A percentile compares a stretch with the other conserved stretches of the same genome.
Evolutionary conservation across 2,329 filamentous ascomycete species (phyloP).

Genomic region (Pseudogymnoascus sp.): DNA sequence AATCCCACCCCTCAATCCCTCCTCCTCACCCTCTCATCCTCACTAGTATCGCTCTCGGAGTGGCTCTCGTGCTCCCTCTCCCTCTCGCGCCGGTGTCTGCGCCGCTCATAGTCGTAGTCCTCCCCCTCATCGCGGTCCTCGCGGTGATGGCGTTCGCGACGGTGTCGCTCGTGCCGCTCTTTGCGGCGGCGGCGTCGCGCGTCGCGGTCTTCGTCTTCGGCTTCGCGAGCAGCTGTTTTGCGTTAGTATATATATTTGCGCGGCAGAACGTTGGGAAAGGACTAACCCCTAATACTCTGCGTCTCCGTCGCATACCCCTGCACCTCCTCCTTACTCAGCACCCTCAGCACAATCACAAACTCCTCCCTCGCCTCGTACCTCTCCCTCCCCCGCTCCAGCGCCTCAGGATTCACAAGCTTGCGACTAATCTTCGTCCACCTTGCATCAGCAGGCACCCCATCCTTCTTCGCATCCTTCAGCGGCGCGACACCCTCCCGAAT

Average conservation of each 20-base stretch:
- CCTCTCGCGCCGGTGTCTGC: constrained; percentile 5
- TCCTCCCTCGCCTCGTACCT: constrained; percentile 87
- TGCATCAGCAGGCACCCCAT: constrained; percentile 68
- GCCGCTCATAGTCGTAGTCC: constrained; percentile 13
- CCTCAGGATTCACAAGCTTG: constrained; percentile 80
- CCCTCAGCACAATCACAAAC: constrained; percentile 85
- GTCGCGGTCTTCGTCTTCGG: constrained; percentile 18
- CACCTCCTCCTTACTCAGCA: constrained; percentile 82
- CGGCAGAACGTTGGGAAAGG: neutral
- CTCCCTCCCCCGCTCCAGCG: constrained; percentile 78
- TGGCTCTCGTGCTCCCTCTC: constrained; percentile 8
- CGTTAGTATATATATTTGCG: neutral
- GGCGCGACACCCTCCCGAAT: constrained; percentile 86
- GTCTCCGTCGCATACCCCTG: constrained; percentile 78
- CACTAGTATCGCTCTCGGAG: constrained; percentile 20
- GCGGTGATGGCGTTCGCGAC: constrained; percentile 21
- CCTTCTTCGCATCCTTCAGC: constrained; percentile 77
- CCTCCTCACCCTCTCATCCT: constrained; percentile 11
- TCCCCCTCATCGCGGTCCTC: constrained; percentile 12
- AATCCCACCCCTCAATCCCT: neutral
- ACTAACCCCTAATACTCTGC: constrained; percentile 68
- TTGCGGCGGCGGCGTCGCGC: constrained; percentile 24
- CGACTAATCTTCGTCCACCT: constrained; percentile 92
- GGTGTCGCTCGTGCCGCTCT: constrained; percentile 26
- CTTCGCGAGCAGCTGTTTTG: constrained; percentile 20